A percentile compares a stretch with the other conserved stretches of the same genome.
Evolutionary conservation across 1,284 basidiomycete genomes (phyloP).

Genomic region (Fistulinella cinereoalba): DNA sequence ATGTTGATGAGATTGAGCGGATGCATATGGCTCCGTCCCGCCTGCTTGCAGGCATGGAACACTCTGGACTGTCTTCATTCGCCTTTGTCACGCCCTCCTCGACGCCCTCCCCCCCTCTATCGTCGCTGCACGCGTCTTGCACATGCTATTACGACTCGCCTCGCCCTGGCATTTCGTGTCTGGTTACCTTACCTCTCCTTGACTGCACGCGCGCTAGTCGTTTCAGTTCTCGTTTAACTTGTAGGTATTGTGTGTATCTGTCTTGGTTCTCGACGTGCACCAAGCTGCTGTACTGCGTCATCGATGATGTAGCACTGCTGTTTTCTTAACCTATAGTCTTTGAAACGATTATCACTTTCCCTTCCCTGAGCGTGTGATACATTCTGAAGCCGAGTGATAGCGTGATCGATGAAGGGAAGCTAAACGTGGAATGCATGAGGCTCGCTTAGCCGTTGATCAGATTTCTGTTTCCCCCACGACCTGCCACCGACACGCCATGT

Average conservation of each 20-base stretch:
- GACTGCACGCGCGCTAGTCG: slow-evolving; percentile 22
- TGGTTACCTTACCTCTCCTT: slow-evolving; percentile 21
- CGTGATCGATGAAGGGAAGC: slow-evolving; percentile 12
- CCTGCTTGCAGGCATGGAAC: slow-evolving; percentile 29
- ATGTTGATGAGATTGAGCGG: slow-evolving; percentile 9
- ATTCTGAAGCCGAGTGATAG: background rate
- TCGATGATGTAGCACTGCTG: slow-evolving; percentile 32
- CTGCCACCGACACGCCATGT: slow-evolving; percentile 18
- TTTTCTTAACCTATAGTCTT: slow-evolving; percentile 29
- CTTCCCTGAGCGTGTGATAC: background rate
- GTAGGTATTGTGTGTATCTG: slow-evolving; percentile 36
- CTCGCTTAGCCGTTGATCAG: slow-evolving; percentile 1
- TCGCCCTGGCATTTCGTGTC: slow-evolving; percentile 21
- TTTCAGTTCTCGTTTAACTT: slow-evolving; percentile 24
- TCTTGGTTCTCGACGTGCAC: slow-evolving; percentile 30
- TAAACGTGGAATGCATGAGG: background rate
- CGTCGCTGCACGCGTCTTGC: slow-evolving; percentile 2
- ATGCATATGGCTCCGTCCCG: slow-evolving; percentile 5
- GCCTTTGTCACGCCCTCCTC: slow-evolving; percentile 7
- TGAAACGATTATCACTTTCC: slow-evolving; percentile 26
- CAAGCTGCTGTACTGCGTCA: slow-evolving; percentile 28
- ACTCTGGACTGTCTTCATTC: slow-evolving; percentile 12
- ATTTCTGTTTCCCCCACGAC: slow-evolving; percentile 8
- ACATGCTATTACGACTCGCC: slow-evolving; percentile 16
- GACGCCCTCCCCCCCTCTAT: slow-evolving; percentile 1